Evolutionary conservation across 2,329 filamentous ascomycete species (phyloP).

Genomic region (Penicillium corylophilum): DNA sequence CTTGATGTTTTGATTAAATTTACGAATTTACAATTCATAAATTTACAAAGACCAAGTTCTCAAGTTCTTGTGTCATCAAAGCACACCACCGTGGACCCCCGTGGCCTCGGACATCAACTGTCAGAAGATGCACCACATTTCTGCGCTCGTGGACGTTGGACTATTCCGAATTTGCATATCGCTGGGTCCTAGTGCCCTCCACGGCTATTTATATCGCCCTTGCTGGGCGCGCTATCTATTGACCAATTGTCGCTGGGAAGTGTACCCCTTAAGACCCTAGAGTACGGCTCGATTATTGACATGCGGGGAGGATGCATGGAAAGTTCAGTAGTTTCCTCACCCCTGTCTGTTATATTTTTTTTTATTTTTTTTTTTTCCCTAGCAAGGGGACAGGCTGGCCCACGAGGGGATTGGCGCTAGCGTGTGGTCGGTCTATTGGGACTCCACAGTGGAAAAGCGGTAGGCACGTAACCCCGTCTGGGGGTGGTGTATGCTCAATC

Average conservation of each 20-base stretch:
- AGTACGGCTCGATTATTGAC: not conserved
- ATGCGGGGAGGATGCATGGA: constrained; percentile 7
- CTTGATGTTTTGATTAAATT: not conserved
- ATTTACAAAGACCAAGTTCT: not conserved
- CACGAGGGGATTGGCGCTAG: not conserved
- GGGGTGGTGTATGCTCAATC: not conserved
- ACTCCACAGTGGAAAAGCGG: constrained; percentile 4
- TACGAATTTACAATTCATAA: too few relatives aligned
- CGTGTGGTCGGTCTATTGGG: not conserved
- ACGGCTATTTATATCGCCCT: constrained; percentile 9
- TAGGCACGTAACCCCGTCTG: not conserved
- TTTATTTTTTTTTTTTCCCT: not conserved
- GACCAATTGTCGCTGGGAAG: not conserved
- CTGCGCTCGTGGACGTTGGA: constrained; percentile 3
- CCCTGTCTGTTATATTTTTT: not conserved
- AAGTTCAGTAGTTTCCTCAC: constrained; percentile 4
- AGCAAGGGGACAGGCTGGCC: not conserved
- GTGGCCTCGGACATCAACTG: not conserved
- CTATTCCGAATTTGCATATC: not conserved
- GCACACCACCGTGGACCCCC: not conserved
- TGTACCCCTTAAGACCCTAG: not conserved
- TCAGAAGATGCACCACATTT: not conserved
- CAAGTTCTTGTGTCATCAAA: not conserved
- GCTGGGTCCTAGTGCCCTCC: not conserved
- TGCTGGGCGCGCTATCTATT: not conserved